Conservation (phyloP, 352 stramenopile genomes). For the Lagenidium sp. region DNA sequence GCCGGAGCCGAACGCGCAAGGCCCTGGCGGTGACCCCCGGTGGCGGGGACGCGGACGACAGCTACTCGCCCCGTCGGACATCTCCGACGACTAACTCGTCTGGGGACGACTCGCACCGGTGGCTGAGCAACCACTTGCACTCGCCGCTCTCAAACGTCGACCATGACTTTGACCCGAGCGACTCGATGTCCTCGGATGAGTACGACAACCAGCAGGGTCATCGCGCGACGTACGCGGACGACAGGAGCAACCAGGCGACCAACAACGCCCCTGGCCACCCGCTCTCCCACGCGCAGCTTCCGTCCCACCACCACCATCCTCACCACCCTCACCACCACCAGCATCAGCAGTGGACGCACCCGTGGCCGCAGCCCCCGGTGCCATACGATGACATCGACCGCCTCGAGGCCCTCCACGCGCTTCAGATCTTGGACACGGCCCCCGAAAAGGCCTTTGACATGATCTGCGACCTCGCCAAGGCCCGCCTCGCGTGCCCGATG, state of each 20-base stretch:
- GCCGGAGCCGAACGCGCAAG: too few relatives aligned
- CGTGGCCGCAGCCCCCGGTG: constrained; percentile 63
- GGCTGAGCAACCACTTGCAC: constrained; percentile 53
- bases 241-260: constrained; percentile 13
- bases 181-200: constrained; percentile 9
- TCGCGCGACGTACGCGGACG: constrained; percentile 3
- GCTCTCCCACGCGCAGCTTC: too few relatives aligned
- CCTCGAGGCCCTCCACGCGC: constrained; percentile 31
- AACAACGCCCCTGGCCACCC: too few relatives aligned
- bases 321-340: constrained; percentile 12
- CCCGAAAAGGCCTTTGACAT: constrained; percentile 61
- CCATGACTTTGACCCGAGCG: constrained; percentile 23
- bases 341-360: constrained; percentile 36
- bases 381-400: constrained; percentile 40
- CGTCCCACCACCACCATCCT: too few relatives aligned
- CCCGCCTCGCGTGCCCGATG: constrained; percentile 56
- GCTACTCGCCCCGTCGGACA: constrained; percentile 8
- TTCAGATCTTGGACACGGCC: constrained; percentile 50
- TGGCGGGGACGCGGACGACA: too few relatives aligned
- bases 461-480: constrained; percentile 73
- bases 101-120: constrained; percentile 32
- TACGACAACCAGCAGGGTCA: constrained; percentile 19
- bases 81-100: constrained; percentile 19
- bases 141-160: constrained; percentile 42
- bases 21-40: too few relatives aligned